Percentiles rank a stretch among this genome's conserved stretches.
Conservation (phyloP, 2,329 filamentous ascomycete species). For the Sporothrix mexicana region DNA sequence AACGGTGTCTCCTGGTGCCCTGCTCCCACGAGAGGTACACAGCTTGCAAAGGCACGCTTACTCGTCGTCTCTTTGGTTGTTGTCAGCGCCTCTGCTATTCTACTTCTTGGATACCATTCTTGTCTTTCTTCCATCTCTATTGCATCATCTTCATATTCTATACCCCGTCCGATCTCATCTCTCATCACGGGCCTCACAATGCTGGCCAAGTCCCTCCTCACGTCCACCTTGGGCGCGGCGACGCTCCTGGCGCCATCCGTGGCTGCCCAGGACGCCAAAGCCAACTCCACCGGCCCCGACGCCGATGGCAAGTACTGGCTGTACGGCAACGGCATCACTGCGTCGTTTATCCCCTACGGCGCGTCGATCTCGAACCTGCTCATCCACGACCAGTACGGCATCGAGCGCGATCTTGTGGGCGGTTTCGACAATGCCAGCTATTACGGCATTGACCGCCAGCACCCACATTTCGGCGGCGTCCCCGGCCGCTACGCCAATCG, state of each 20-base stretch:
- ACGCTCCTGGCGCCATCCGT: constrained; percentile 10
- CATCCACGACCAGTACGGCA: constrained; percentile 70
- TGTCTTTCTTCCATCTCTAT: background rate
- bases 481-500: constrained; percentile 81
- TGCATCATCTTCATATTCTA: background rate
- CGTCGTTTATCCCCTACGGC: constrained; percentile 75
- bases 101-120: background rate
- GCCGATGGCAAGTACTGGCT: constrained; percentile 74
- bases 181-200: background rate
- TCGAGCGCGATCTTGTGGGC: constrained; percentile 71
- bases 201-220: constrained; percentile 19
- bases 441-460: constrained; percentile 67
- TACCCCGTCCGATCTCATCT: background rate
- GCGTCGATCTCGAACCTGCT: constrained; percentile 74
- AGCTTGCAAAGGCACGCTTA: background rate
- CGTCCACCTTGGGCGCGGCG: constrained; percentile 1
- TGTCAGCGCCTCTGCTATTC: background rate
- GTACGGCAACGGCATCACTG: constrained; percentile 68
- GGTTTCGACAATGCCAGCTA: constrained; percentile 78
- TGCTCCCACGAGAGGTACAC: constrained; percentile 10
- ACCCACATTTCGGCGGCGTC: constrained; percentile 74
- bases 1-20: background rate
- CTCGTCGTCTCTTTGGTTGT: background rate
- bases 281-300: constrained; percentile 51
- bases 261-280: background rate